phyloP scores from a whole-genome alignment of 2,329 filamentous ascomycete species.

The Mariannaea sp. region DNA sequence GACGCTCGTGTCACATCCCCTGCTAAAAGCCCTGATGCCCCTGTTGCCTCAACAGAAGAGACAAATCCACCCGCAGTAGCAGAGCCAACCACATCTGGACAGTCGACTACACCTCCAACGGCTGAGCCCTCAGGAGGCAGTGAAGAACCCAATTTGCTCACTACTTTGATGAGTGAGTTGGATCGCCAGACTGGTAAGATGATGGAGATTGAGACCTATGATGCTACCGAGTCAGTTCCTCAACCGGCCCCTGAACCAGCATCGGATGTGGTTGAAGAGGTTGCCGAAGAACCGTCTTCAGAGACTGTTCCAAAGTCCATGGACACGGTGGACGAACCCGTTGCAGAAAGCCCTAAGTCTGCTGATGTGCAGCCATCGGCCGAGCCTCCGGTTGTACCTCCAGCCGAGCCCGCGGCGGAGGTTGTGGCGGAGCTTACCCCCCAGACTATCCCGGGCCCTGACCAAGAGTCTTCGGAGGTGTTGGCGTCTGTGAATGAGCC shows the following conservation, averaged over 20 bases:
- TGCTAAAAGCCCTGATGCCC: slow-evolving; percentile 23
- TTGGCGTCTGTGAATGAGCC: neutral
- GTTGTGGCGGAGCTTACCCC: neutral
- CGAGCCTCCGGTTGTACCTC: neutral
- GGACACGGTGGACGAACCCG: neutral
- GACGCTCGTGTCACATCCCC: neutral
- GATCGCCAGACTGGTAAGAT: slow-evolving; percentile 44
- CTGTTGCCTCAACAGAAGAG: slow-evolving; percentile 21
- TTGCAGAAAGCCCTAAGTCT: slow-evolving; percentile 1
- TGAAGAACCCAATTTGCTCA: slow-evolving; percentile 50
- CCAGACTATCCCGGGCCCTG: neutral
- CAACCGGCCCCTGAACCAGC: slow-evolving; percentile 10
- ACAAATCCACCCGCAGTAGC: neutral
- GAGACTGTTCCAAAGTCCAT: slow-evolving; percentile 4
- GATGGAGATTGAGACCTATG: neutral
- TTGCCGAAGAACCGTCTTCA: neutral
- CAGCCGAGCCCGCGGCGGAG: neutral
- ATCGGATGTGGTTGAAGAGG: slow-evolving; percentile 15
- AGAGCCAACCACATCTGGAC: slow-evolving; percentile 12
- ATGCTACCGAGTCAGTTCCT: slow-evolving; percentile 1
- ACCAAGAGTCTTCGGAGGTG: neutral
- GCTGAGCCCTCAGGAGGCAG: slow-evolving; percentile 34
- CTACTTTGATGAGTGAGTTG: slow-evolving; percentile 52
- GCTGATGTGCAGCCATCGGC: neutral
- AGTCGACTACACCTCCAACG: slow-evolving; percentile 28